These are phyloP conservation scores for Penicillium atrosanguineum DNA, from an alignment of 495 filamentous ascomycete species.

Conservation along the genomic window DNA sequence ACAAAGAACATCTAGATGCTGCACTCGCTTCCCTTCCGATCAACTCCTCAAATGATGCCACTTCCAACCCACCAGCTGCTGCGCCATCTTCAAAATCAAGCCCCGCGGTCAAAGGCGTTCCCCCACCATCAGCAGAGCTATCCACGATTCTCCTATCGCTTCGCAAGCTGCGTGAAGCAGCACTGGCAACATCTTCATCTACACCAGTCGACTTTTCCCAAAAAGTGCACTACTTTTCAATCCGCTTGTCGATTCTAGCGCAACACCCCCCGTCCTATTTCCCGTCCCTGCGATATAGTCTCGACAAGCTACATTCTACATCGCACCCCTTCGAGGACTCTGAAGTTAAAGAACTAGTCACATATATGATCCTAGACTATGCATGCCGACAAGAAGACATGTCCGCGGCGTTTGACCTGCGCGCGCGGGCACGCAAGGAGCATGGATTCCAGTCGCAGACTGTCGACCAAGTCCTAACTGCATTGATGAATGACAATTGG, in stretches of 20 bases:
- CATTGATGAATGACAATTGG: constrained; percentile 80
- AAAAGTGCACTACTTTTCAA: constrained; percentile 74
- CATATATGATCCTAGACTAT: constrained; percentile 82
- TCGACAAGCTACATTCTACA: constrained; percentile 64
- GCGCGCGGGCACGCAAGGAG: constrained; percentile 40
- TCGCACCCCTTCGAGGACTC: constrained; percentile 58
- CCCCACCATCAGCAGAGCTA: constrained; percentile 49
- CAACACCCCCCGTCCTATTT: constrained; percentile 84
- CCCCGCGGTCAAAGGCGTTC: constrained; percentile 22
- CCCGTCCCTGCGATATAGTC: constrained; percentile 76
- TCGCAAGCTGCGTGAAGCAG: constrained; percentile 86
- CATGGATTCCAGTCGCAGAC: constrained; percentile 58
- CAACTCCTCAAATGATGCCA: constrained; percentile 40
- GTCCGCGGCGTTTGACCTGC: constrained; percentile 64
- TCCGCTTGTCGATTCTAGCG: constrained; percentile 75
- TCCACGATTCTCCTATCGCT: constrained; percentile 67
- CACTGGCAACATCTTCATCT: constrained; percentile 62
- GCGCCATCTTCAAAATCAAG: constrained; percentile 19
- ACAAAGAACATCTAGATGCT: constrained; percentile 65
- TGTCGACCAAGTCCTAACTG: constrained; percentile 63
- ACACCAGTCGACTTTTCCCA: constrained; percentile 61
- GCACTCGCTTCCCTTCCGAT: constrained; percentile 66
- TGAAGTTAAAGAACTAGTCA: constrained; percentile 73
- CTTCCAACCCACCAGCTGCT: constrained; percentile 39
- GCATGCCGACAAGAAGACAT: constrained; percentile 82